A percentile compares a stretch with the other conserved stretches of the same genome.
Conservation (phyloP, 108 stramenopile species). For the Chaetoceros tenuissimus region DNA sequence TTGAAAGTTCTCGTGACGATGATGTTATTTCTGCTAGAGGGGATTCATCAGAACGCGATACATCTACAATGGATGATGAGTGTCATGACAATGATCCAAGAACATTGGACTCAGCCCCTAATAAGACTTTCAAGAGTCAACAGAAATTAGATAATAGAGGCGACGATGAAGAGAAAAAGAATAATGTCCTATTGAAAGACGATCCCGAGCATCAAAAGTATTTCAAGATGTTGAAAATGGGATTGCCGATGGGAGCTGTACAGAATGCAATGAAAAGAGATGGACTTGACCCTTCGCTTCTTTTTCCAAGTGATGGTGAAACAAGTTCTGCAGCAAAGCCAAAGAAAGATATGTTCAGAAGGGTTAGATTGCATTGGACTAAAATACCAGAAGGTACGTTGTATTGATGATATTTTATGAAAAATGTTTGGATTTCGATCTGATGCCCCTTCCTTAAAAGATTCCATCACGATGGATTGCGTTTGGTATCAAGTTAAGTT, state of each 20-base stretch:
- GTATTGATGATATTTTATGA: not conserved
- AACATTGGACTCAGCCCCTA: not conserved
- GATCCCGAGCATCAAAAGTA: constrained; percentile 7
- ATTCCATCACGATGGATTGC: too few species aligned
- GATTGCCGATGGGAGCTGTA: constrained; percentile 20
- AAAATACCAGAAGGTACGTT: not conserved
- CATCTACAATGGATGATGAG: not conserved
- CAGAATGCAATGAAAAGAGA: constrained; percentile 24
- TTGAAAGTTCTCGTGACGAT: too few species aligned
- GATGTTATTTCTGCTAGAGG: not conserved
- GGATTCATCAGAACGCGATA: not conserved
- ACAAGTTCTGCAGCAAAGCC: not conserved
- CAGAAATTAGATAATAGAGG: not conserved
- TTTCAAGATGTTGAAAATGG: constrained; percentile 30
- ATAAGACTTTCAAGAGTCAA: not conserved
- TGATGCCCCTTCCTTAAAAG: too few species aligned
- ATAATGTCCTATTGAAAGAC: not conserved
- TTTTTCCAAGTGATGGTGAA: constrained; percentile 9
- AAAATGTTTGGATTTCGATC: too few species aligned
- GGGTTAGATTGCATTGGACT: not conserved
- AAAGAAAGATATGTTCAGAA: not conserved
- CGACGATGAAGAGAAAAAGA: not conserved
- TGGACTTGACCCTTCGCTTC: constrained; percentile 17
- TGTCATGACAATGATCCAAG: not conserved
- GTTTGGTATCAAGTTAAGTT: not conserved